Evolutionary conservation across 495 filamentous ascomycete species (phyloP).

Genomic region (Aspergillus carlsbadensis): DNA sequence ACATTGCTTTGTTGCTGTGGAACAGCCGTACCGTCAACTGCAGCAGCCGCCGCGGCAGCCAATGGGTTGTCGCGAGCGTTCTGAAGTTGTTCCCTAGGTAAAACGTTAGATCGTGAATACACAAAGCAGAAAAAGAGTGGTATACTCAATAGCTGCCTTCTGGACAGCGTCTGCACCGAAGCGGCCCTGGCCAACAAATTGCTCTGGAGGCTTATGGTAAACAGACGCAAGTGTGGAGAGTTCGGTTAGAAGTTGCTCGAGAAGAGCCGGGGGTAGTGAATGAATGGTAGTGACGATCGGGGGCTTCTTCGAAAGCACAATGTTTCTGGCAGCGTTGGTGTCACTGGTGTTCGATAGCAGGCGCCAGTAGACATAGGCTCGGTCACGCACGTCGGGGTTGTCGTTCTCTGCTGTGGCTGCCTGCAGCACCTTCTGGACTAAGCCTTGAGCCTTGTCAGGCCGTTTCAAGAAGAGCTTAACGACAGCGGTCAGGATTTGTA

Average conservation of each 20-base stretch:
- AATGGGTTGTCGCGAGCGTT: constrained; percentile 93
- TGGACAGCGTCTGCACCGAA: constrained; percentile 95
- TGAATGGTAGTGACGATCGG: constrained; percentile 91
- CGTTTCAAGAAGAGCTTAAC: constrained; percentile 98
- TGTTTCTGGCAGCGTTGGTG: constrained; percentile 78
- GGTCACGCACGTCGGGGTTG: constrained; percentile 94
- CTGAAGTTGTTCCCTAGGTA: constrained; percentile 71
- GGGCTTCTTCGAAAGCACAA: constrained; percentile 92
- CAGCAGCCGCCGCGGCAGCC: constrained; percentile 76
- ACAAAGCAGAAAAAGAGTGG: constrained; percentile 10
- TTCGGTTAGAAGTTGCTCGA: constrained; percentile 84
- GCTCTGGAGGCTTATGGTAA: constrained; percentile 98
- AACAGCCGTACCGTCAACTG: constrained; percentile 53
- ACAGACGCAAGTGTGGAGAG: constrained; percentile 96
- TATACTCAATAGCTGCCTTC: constrained; percentile 84
- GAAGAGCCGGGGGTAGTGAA: constrained; percentile 75
- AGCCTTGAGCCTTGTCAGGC: constrained; percentile 84
- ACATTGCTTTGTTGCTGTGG: constrained; percentile 68
- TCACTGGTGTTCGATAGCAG: constrained; percentile 83
- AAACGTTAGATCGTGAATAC: constrained; percentile 13
- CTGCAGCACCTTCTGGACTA: constrained; percentile 93
- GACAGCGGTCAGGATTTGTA: constrained; percentile 94
- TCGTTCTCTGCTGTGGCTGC: constrained; percentile 91
- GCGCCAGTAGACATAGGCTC: constrained; percentile 98
- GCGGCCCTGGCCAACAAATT: constrained; percentile 91